Evolutionary conservation across 2,329 filamentous ascomycete genomes (phyloP), one percentile per base, ranked within the genome.

Genomic region (Ceratocystis huliohia): DNA sequence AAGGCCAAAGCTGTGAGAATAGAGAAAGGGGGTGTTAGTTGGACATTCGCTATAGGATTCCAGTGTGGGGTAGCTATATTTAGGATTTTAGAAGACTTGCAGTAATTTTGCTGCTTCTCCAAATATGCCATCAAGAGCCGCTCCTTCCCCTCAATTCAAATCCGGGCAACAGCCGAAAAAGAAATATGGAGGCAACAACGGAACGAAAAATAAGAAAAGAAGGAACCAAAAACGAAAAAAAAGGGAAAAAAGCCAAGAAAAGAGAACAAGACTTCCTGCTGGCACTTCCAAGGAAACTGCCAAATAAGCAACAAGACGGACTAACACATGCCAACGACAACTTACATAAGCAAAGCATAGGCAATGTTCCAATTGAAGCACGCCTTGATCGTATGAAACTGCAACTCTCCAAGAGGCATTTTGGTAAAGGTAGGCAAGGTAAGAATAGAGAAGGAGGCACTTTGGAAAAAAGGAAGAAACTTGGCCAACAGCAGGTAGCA

Each of bases 1-100:
- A 45, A 93, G 81, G 61, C 85, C 86, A 69, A 91, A 90, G 3
- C 66, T 68, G 28, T 7, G n/a, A 45, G 20, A n/a, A n/a, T 46
- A 25, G 48, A n/a, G 13, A 61, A 37, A 17, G 57, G 30, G 1
- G 22, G 28, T 57, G 53, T 57, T 57, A 33, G 53, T 30, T n/a
- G 15, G 4, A 41, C 37, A 15, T 41, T 41, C 13, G 1, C 10
- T 13, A 15, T 41, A 41, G 37, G 37, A 25, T 59, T 41, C 17
- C 13, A 7, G 44, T 3, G 20, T 48, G 48, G 61, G 61, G 41
- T 63, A 33, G 1, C 3, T 53, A 53, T 1, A 53, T 10, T 17
- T 17, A 37, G 56, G 56, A n/a, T 59, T 59, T 15, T 57, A 20
- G 5, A n/a, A 17, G 5, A 8, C 17, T 7, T 22, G 5, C 3